phyloP scores from a whole-genome alignment of 345 rosid genomes.

The Abelmoschus esculentus region DNA sequence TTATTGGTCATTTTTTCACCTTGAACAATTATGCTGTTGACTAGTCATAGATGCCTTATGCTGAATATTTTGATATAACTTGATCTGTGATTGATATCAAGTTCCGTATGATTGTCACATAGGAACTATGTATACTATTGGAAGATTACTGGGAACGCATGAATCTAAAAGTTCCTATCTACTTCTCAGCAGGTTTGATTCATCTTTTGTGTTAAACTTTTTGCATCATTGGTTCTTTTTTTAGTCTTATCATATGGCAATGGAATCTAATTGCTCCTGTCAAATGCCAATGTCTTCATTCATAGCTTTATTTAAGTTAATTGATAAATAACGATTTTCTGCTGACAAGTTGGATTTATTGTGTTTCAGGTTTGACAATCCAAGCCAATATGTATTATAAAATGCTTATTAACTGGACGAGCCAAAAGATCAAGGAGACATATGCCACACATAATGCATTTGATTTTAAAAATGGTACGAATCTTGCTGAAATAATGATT shows the following conservation, averaged over 20 bases:
- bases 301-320: too few species aligned
- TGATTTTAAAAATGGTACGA: slow-evolving; percentile 84
- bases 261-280: too few species aligned
- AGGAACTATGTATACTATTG: slow-evolving; percentile 89
- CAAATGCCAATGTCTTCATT: too few species aligned
- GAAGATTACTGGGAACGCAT: slow-evolving; percentile 98
- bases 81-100: not conserved
- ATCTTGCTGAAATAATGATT: not conserved
- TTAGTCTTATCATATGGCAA: not conserved
- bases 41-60: not conserved
- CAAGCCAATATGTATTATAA: slow-evolving; percentile 98
- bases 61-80: not conserved
- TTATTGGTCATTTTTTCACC: not conserved
- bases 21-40: not conserved
- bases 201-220: not conserved
- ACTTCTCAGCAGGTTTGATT: slow-evolving; percentile 81
- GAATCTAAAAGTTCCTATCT: slow-evolving; percentile 87
- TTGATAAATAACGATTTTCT: not conserved
- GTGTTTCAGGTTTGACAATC: slow-evolving; percentile 75
- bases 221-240: not conserved
- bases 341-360: slow-evolving; percentile 9
- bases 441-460: slow-evolving; percentile 63
- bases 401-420: slow-evolving; percentile 96
- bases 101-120: slow-evolving; percentile 2
- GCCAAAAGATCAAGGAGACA: slow-evolving; percentile 81